Evolutionary conservation across 441 rosid genomes (phyloP).

Genomic region (Eruca vesicaria): DNA sequence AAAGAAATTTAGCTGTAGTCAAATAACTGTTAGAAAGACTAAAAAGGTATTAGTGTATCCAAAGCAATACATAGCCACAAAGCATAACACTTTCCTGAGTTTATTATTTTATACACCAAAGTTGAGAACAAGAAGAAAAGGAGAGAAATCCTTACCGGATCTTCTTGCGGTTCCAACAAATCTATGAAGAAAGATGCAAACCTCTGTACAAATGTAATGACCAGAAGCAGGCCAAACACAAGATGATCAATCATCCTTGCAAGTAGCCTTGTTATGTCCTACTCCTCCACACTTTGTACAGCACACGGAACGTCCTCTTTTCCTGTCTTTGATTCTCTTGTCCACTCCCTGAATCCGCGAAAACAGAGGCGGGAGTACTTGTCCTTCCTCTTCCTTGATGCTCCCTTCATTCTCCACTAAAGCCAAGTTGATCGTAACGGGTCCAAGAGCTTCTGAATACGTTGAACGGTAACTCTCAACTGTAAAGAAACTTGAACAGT

Average conservation of each 20-base stretch:
- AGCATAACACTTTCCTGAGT: neutral
- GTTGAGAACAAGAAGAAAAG: neutral
- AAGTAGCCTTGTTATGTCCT: conserved; percentile 83
- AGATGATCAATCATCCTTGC: conserved; percentile 54
- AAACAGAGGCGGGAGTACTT: conserved; percentile 79
- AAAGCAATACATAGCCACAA: neutral
- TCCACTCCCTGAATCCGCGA: conserved; percentile 43
- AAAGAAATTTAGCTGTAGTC: neutral
- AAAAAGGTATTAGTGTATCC: neutral
- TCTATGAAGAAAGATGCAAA: conserved; percentile 17
- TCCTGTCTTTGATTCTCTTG: conserved; percentile 45
- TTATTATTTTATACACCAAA: conserved; percentile 16
- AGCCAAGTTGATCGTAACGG: conserved; percentile 35
- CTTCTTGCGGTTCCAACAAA: conserved; percentile 1
- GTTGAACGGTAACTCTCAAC: conserved; percentile 56
- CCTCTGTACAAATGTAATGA: conserved; percentile 32
- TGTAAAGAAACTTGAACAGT: conserved; percentile 63
- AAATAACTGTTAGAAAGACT: conserved; percentile 6
- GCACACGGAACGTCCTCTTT: conserved; percentile 51
- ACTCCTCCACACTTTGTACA: conserved; percentile 79
- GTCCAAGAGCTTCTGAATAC: conserved; percentile 53
- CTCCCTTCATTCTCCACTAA: conserved; percentile 33
- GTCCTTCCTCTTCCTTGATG: conserved; percentile 38
- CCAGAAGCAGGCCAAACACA: conserved; percentile 11
- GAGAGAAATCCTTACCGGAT: neutral